Conservation (phyloP, 495 filamentous ascomycete genomes). For the Schizothecium vesticola region DNA sequence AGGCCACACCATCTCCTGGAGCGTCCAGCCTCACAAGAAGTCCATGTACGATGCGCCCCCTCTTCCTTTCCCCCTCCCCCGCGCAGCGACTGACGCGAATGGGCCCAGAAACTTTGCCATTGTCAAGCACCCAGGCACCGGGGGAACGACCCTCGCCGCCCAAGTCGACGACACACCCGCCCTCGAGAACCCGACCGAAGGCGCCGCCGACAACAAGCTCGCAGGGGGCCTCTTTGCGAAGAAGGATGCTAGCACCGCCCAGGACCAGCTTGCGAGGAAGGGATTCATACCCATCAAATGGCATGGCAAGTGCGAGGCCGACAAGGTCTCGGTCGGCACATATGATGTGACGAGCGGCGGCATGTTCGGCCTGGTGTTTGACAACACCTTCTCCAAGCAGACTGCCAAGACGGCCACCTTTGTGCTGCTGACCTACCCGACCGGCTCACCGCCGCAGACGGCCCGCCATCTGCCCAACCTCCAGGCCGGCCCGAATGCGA, state of each 20-base stretch:
- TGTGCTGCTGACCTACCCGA: constrained; percentile 89
- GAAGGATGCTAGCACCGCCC: constrained; percentile 56
- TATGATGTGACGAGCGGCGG: constrained; percentile 80
- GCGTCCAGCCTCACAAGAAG: constrained; percentile 93
- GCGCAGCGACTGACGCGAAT: neutral
- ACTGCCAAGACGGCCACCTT: constrained; percentile 91
- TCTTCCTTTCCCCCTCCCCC: neutral
- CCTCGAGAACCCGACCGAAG: constrained; percentile 42
- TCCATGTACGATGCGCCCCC: constrained; percentile 56
- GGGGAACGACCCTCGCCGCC: constrained; percentile 49
- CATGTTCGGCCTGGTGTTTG: constrained; percentile 95
- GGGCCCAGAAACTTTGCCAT: constrained; percentile 76
- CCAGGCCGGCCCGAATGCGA: constrained; percentile 40
- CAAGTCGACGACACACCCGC: constrained; percentile 41
- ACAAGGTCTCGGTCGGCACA: constrained; percentile 89
- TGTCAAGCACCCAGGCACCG: constrained; percentile 87
- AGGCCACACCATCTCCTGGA: constrained; percentile 93
- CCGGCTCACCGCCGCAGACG: constrained; percentile 72
- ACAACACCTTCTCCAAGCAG: constrained; percentile 98
- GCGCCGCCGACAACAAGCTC: constrained; percentile 33
- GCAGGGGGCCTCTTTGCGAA: constrained; percentile 31
- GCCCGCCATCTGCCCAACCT: constrained; percentile 60
- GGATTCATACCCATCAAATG: constrained; percentile 83
- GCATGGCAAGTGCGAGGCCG: constrained; percentile 91
- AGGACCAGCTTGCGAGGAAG: constrained; percentile 77